phyloP scores from a whole-genome alignment of 305 asterid species.

The Fraxinus floribunda region DNA sequence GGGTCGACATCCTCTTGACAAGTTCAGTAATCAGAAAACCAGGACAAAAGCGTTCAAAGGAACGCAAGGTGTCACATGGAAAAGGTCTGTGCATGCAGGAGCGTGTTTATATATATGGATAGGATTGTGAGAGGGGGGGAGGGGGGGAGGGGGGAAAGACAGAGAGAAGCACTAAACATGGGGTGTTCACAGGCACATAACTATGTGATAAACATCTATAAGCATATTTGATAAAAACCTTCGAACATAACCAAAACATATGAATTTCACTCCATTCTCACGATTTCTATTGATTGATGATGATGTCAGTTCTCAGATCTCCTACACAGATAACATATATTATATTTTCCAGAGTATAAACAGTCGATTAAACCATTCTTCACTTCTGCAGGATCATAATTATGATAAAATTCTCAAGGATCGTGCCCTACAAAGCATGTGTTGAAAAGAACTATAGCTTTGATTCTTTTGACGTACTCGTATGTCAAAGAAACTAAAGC shows the following conservation, averaged over 20 bases:
- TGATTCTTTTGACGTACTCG: background rate
- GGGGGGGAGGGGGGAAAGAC: background rate
- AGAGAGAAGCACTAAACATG: background rate
- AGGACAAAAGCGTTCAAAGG: background rate
- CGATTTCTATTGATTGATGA: background rate
- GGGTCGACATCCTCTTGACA: background rate
- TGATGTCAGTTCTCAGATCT: background rate
- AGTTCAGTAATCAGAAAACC: slow-evolving; percentile 1
- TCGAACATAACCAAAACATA: background rate
- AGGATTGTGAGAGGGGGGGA: background rate
- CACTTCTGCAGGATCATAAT: background rate
- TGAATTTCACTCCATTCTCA: slow-evolving; percentile 1
- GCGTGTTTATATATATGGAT: background rate
- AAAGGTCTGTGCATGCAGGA: slow-evolving; percentile 1
- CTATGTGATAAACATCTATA: slow-evolving; percentile 1
- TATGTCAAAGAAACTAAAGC: background rate
- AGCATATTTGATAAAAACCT: slow-evolving; percentile 7
- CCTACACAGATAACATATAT: background rate
- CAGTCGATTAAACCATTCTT: background rate
- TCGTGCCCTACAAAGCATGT: background rate
- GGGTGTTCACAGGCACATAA: background rate
- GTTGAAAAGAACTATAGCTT: background rate
- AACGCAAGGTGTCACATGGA: background rate
- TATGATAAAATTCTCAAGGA: background rate
- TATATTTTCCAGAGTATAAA: background rate